These are phyloP conservation scores for Calonectria hawksworthii DNA, from an alignment of 2,329 filamentous ascomycete genomes.

Conservation along the genomic window DNA sequence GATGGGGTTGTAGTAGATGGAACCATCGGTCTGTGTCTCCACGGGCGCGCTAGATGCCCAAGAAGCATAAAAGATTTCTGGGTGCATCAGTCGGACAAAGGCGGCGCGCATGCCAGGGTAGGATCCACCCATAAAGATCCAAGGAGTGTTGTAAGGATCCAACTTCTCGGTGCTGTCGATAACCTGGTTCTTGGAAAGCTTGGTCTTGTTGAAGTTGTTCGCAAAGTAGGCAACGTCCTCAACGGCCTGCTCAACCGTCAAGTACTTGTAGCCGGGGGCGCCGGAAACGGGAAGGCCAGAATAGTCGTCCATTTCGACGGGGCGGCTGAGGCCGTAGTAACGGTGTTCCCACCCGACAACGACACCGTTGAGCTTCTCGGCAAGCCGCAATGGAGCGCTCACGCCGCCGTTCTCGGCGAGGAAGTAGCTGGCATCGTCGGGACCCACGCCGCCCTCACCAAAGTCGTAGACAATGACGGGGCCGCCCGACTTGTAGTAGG, in stretches of 20 bases:
- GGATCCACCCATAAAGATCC: constrained; percentile 65
- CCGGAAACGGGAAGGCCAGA: constrained; percentile 30
- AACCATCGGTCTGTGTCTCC: constrained; percentile 60
- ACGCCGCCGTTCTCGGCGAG: constrained; percentile 20
- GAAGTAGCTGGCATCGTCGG: constrained; percentile 14
- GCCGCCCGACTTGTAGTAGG: constrained; percentile 40
- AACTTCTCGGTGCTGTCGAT: constrained; percentile 46
- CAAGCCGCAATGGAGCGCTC: constrained; percentile 37
- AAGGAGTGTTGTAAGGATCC: constrained; percentile 61
- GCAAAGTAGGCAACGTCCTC: constrained; percentile 48
- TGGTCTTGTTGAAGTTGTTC: constrained; percentile 47
- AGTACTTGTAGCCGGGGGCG: constrained; percentile 35
- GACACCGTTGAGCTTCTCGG: constrained; percentile 37
- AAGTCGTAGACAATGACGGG: constrained; percentile 43
- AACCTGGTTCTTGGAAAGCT: constrained; percentile 57
- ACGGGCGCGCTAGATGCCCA: constrained; percentile 65
- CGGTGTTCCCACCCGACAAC: constrained; percentile 45
- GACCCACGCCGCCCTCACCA: constrained; percentile 34
- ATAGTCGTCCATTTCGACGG: constrained; percentile 31
- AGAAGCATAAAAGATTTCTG: constrained; percentile 65
- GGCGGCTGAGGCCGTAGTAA: constrained; percentile 43
- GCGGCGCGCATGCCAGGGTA: constrained; percentile 65
- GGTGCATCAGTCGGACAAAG: constrained; percentile 60
- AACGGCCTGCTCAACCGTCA: constrained; percentile 47
- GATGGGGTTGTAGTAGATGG: constrained; percentile 63